Evolutionary conservation across 2,329 filamentous ascomycete genomes (phyloP).

Genomic region (Aureobasidium subglaciale): DNA sequence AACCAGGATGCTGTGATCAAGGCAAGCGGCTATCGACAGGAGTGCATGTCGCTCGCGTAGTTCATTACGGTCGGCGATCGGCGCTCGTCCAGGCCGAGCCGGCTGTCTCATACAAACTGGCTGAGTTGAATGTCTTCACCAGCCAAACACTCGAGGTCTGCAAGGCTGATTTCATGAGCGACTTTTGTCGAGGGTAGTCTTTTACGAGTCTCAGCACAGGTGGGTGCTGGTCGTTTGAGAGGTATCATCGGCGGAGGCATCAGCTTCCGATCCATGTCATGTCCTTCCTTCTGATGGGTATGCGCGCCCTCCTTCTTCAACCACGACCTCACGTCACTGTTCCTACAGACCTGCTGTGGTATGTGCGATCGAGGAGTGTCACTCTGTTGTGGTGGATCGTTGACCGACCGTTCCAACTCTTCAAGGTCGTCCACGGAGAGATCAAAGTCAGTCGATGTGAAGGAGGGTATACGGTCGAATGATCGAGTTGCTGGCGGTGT

Average conservation of each 20-base stretch:
- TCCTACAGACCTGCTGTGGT: background rate
- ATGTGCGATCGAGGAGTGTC: background rate
- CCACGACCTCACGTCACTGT: background rate
- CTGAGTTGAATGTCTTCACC: slow-evolving; percentile 31
- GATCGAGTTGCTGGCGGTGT: slow-evolving; percentile 3
- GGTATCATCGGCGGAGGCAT: slow-evolving; percentile 20
- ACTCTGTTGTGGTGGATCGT: background rate
- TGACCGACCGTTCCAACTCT: slow-evolving; percentile 23
- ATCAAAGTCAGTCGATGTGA: slow-evolving; percentile 34
- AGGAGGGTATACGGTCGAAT: slow-evolving; percentile 26
- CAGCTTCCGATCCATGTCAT: background rate
- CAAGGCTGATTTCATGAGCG: slow-evolving; percentile 23
- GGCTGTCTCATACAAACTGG: too few species aligned
- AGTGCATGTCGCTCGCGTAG: background rate
- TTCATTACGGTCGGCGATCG: too few species aligned
- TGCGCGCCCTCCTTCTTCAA: background rate
- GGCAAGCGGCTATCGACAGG: background rate
- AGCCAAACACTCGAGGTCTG: slow-evolving; percentile 29
- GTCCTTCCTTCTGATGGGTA: background rate
- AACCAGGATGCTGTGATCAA: background rate
- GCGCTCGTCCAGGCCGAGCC: too few species aligned
- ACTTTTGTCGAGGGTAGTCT: background rate
- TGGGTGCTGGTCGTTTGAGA: background rate
- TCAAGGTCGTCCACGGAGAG: slow-evolving; percentile 37
- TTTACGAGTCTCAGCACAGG: background rate